A percentile compares a stretch with the other conserved stretches of the same genome.
phyloP scores from a whole-genome alignment of 441 rosid species.

The Brassica hybrid region DNA sequence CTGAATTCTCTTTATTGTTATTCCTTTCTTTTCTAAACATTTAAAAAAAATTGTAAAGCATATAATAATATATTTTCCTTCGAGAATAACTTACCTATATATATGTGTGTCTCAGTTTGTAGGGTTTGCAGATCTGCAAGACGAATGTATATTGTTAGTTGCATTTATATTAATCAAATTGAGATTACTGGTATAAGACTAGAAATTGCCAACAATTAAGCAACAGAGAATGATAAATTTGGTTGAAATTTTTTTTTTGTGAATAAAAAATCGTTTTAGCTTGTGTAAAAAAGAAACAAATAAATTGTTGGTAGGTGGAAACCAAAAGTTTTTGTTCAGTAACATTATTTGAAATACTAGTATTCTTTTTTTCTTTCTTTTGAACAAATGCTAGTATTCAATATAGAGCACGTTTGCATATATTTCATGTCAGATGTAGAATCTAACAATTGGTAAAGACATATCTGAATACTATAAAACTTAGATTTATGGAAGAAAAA shows the following conservation, averaged over 20 bases:
- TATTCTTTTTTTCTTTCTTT: too few species aligned
- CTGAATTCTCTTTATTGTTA: neutral
- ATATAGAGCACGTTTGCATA: conserved; percentile 34
- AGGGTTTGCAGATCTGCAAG: neutral
- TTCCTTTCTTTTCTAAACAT: neutral
- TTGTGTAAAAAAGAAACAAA: neutral
- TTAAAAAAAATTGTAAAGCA: neutral
- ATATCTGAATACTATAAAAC: conserved; percentile 1
- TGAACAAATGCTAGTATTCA: conserved; percentile 22
- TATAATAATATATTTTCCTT: neutral
- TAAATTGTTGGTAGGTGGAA: conserved; percentile 25
- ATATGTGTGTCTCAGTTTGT: neutral
- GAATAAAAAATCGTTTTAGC: neutral
- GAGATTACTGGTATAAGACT: neutral
- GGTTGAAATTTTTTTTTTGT: too few species aligned
- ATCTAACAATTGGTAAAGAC: conserved; percentile 35
- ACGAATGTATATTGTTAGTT: neutral
- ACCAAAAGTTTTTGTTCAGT: neutral
- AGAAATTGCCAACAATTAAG: too few species aligned
- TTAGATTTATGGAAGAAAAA: conserved; percentile 6
- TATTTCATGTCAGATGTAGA: conserved; percentile 36
- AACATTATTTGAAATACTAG: conserved; percentile 9
- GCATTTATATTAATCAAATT: neutral
- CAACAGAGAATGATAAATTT: too few species aligned
- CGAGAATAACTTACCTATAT: neutral